Evolutionary conservation across 2,329 filamentous ascomycete genomes (phyloP).

Genomic region (Rhytidhysteron rufulum): DNA sequence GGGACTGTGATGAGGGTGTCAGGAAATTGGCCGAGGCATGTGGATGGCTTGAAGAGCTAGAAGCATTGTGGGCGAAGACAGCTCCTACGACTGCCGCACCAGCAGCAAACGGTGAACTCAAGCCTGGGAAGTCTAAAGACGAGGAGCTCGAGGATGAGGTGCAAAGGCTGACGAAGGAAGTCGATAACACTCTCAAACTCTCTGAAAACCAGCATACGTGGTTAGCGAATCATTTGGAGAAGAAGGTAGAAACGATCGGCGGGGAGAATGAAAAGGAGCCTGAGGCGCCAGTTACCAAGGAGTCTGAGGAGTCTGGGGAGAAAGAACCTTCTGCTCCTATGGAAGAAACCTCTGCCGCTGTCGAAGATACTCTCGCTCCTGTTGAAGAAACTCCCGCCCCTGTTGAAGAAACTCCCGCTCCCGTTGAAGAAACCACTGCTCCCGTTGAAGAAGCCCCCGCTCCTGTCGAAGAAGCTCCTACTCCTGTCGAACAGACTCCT

Average conservation of each 20-base stretch:
- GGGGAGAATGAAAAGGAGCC: neutral
- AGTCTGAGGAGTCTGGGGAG: neutral
- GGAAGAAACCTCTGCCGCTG: too few species aligned
- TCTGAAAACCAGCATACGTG: conserved; percentile 26
- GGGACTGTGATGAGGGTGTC: conserved; percentile 79
- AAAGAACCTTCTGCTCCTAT: neutral
- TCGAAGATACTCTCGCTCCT: too few species aligned
- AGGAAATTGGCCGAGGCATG: conserved; percentile 72
- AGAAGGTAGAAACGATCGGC: conserved; percentile 11
- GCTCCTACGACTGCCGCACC: conserved; percentile 56
- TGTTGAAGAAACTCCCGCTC: too few species aligned
- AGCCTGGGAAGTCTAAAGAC: conserved; percentile 46
- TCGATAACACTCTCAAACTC: conserved; percentile 51
- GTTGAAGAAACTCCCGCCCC: too few species aligned
- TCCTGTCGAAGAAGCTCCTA: too few species aligned
- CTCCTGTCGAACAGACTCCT: too few species aligned
- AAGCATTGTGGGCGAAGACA: conserved; percentile 66
- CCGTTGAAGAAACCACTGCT: too few species aligned
- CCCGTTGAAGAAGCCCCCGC: too few species aligned
- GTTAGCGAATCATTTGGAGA: conserved; percentile 29
- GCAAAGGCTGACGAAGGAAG: conserved; percentile 54
- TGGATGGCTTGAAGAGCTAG: conserved; percentile 83
- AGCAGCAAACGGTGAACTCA: conserved; percentile 35
- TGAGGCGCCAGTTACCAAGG: neutral
- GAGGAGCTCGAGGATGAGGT: conserved; percentile 57